phyloP scores from a whole-genome alignment of 192 early-diverging fungal genomes.

The Radiomyces spectabilis region DNA sequence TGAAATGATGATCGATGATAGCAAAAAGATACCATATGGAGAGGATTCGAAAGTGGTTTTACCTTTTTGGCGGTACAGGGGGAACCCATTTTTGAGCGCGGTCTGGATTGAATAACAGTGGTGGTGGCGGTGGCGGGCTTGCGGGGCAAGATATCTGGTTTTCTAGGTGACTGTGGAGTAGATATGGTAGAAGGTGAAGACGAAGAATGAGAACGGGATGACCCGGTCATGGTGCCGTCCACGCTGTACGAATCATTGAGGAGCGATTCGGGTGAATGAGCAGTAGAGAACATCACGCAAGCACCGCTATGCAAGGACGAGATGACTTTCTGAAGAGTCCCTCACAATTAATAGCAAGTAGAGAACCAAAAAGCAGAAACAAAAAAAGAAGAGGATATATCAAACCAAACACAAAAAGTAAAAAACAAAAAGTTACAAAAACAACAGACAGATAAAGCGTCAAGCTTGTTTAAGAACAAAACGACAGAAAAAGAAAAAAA shows the following conservation, averaged over 20 bases:
- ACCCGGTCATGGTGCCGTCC: neutral
- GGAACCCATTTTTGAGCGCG: no score
- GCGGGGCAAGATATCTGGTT: neutral
- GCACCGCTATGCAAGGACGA: no score
- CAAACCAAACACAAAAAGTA: neutral
- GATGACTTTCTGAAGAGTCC: no score
- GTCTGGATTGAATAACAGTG: neutral
- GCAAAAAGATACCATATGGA: no score
- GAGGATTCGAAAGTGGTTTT: no score
- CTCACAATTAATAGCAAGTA: neutral
- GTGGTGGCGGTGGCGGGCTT: neutral
- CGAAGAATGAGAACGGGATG: neutral
- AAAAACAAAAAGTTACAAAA: neutral
- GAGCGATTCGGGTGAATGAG: no score
- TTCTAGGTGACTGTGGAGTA: neutral
- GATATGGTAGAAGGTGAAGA: neutral
- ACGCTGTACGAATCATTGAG: neutral
- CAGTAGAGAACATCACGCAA: no score
- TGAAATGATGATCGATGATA: no score
- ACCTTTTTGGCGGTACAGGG: slow-evolving; percentile 2
- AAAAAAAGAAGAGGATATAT: neutral
- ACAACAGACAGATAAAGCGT: neutral
- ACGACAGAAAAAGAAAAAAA: neutral
- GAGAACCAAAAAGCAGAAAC: neutral
- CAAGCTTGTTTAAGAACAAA: neutral